Evolutionary conservation across 352 stramenopile species (phyloP), one percentile per base, ranked within the genome.

Genomic region (Globisporangium alternatum): DNA sequence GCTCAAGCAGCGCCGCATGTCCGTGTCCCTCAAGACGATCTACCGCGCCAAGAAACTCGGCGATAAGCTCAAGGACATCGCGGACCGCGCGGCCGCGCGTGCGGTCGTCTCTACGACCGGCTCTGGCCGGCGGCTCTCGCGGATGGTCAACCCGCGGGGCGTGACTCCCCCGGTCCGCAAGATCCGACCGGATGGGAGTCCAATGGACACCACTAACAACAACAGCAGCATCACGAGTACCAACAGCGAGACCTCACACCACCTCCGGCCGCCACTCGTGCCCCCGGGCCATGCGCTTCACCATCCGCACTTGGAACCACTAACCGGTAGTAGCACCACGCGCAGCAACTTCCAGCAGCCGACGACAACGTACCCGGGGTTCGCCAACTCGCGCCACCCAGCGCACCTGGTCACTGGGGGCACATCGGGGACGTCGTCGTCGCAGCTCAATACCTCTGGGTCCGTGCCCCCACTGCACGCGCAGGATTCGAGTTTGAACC

Each of bases 1-100:
- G 7, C 77, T 93, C 17, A 89, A 91, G 30, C 75, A 81, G 43
- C 72, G 84, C 0, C 77, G 81, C 19, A 86, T 93, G 81, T 90
- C 80, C 0, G 78, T 89, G 5, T 90, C 84, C 25, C 68, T 91
- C 44, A 77, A 81, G 21, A 88, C 80, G 17, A 90, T 93, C 45
- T 93, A 93, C 64, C 75, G 80, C 3, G 82, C 84, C 9, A 93
- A 93, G 57, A 91, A 90, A 44, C 71, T 91, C 2, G 84, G 82
- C 5, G 81, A 91, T 58, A 90, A 90, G 68, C 78, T 93, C 45
- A 91, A 93, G 68, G 83, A 88, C n/a, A 91, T 91, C 21, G 81
- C 83, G 0, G 84, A 93, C 19, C 78, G 81, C 1, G 80, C 81
- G 0, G 54, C 62, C 13, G 72, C 78, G 9, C 52, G 53, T 4